Percentiles rank a stretch among this genome's conserved stretches.
Conservation (phyloP, 345 rosid genomes). For the Noccaea bulbosa region DNA sequence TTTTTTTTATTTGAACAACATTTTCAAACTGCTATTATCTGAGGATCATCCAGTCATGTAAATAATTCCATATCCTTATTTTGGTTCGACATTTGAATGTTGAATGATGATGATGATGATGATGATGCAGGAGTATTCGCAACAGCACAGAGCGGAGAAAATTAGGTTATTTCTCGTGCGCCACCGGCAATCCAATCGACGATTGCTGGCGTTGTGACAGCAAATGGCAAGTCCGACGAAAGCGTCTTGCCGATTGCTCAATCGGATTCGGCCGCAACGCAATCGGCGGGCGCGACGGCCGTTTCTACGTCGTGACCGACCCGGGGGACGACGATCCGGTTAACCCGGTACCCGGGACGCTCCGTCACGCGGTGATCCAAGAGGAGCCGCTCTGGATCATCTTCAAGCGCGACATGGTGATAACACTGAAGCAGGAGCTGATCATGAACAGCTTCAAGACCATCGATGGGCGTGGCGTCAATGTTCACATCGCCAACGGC, state of each 20-base stretch:
- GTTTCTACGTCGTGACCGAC: conserved; percentile 62
- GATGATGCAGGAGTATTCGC: conserved; percentile 58
- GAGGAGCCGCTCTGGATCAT: conserved; percentile 78
- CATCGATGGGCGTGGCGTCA: conserved; percentile 70
- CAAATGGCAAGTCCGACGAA: conserved; percentile 57
- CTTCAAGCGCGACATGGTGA: conserved; percentile 80
- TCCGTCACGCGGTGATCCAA: conserved; percentile 85
- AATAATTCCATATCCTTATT: too few species aligned
- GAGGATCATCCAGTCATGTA: too few species aligned
- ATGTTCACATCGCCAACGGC: conserved; percentile 64
- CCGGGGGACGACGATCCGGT: conserved; percentile 62
- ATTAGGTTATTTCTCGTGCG: conserved; percentile 65
- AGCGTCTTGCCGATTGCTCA: conserved; percentile 66
- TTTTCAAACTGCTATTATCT: too few species aligned
- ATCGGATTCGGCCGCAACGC: conserved; percentile 87
- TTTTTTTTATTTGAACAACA: too few species aligned
- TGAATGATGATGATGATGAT: neutral
- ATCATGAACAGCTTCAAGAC: conserved; percentile 89
- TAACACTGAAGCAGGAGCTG: conserved; percentile 71
- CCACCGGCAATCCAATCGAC: conserved; percentile 78
- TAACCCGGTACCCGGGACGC: conserved; percentile 72
- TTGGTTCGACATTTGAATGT: too few species aligned
- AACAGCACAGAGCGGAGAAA: conserved; percentile 77
- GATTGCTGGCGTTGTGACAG: conserved; percentile 85
- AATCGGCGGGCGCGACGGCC: conserved; percentile 79